Conservation (phyloP, 768 basidiomycete species). For the Amanita muscaria region DNA sequence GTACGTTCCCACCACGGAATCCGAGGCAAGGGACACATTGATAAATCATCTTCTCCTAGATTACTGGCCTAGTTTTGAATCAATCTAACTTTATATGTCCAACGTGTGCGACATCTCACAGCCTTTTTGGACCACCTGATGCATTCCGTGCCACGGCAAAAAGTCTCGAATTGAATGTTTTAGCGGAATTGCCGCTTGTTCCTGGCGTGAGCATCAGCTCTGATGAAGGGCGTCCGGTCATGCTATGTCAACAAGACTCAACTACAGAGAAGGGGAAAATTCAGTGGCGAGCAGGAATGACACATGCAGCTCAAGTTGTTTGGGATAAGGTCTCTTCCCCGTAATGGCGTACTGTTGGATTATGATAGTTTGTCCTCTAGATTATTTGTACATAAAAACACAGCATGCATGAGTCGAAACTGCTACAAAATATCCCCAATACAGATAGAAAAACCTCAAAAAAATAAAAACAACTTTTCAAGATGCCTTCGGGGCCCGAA, state of each 20-base stretch:
- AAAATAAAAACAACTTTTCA: too few species aligned
- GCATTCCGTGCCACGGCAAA: slow-evolving; percentile 52
- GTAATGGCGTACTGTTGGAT: too few species aligned
- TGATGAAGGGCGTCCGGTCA: slow-evolving; percentile 58
- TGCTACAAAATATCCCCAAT: too few species aligned
- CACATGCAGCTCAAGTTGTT: not conserved
- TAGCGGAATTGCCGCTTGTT: slow-evolving; percentile 79
- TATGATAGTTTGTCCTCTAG: too few species aligned
- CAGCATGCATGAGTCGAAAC: too few species aligned
- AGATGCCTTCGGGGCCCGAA: too few species aligned
- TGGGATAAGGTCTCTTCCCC: slow-evolving; percentile 2
- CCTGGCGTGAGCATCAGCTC: slow-evolving; percentile 63
- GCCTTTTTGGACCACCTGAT: slow-evolving; percentile 48
- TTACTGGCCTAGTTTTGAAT: slow-evolving; percentile 81
- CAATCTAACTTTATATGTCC: slow-evolving; percentile 80
- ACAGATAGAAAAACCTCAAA: too few species aligned
- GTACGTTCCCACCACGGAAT: slow-evolving; percentile 35
- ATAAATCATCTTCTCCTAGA: slow-evolving; percentile 34
- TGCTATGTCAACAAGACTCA: slow-evolving; percentile 11
- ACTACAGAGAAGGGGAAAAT: not conserved
- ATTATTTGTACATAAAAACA: too few species aligned
- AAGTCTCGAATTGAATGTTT: slow-evolving; percentile 49
- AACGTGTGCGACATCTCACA: slow-evolving; percentile 48
- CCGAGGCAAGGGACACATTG: not conserved
- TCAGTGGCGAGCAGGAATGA: slow-evolving; percentile 7